A percentile compares a stretch with the other conserved stretches of the same genome.
Conservation (phyloP, 148 eudicot genomes). For the Talinum fruticosum region DNA sequence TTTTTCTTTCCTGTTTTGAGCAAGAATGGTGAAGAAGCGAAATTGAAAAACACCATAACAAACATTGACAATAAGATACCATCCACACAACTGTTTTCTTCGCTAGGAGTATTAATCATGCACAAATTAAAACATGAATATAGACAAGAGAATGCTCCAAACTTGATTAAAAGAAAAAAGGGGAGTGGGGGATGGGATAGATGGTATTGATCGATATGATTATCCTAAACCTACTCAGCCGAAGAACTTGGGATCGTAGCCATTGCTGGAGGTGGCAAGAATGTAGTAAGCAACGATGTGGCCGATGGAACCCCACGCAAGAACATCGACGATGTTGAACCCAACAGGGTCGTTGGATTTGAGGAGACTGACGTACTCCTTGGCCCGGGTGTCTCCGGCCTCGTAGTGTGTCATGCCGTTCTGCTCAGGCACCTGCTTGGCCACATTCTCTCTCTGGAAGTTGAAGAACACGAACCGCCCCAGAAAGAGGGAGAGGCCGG, state of each 20-base stretch:
- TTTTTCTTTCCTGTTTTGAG: too few relatives aligned
- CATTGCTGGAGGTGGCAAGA: conserved; percentile 93
- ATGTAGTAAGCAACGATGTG: conserved; percentile 92
- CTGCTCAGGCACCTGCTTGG: conserved; percentile 86
- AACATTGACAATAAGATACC: too few relatives aligned
- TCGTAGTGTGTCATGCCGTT: conserved; percentile 82
- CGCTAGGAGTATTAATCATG: not conserved
- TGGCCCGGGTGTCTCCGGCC: conserved; percentile 76
- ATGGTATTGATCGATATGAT: not conserved
- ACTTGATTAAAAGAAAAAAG: too few relatives aligned
- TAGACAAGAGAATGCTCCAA: not conserved
- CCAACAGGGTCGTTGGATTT: conserved; percentile 91
- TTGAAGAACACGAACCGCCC: conserved; percentile 91
- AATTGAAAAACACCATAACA: too few relatives aligned
- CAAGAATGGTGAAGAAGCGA: too few relatives aligned
- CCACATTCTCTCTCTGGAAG: conserved; percentile 88
- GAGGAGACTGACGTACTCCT: conserved; percentile 82
- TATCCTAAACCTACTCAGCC: conserved; percentile 18
- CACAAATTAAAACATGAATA: not conserved
- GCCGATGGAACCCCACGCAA: conserved; percentile 95
- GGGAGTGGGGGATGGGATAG: not conserved
- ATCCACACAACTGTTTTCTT: not conserved
- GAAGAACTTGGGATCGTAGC: conserved; percentile 91
- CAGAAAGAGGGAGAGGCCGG: conserved; percentile 74
- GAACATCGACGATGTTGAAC: conserved; percentile 84